phyloP scores from a whole-genome alignment of 2,329 filamentous ascomycete genomes.

The Aplosporella prunicola region DNA sequence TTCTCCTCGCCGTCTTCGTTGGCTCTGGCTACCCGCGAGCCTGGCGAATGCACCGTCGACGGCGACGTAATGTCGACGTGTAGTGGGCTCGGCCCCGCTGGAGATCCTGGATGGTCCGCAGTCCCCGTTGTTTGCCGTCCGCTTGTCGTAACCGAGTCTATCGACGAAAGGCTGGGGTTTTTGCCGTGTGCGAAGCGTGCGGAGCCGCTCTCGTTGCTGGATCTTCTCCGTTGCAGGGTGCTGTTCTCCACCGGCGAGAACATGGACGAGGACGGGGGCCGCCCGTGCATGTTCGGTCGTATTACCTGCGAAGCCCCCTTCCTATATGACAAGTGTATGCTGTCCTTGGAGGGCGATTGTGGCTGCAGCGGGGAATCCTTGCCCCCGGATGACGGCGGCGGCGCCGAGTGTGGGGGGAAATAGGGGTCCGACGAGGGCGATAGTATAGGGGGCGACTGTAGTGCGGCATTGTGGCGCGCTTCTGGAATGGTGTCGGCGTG shows the following conservation, averaged over 20 bases:
- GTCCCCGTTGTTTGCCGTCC: slow-evolving; percentile 16
- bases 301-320: slow-evolving; percentile 42
- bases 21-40: background rate
- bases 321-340: slow-evolving; percentile 39
- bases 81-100: slow-evolving; percentile 23
- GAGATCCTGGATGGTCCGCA: slow-evolving; percentile 17
- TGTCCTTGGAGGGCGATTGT: slow-evolving; percentile 38
- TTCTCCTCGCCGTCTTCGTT: background rate
- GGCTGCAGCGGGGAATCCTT: slow-evolving; percentile 24
- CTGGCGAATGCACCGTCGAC: slow-evolving; percentile 2
- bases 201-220: slow-evolving; percentile 23
- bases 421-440: slow-evolving; percentile 20
- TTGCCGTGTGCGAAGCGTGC: slow-evolving; percentile 26
- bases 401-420: slow-evolving; percentile 13
- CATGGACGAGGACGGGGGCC: slow-evolving; percentile 25
- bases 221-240: slow-evolving; percentile 17
- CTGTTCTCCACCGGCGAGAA: slow-evolving; percentile 8
- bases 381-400: too few species aligned
- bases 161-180: slow-evolving; percentile 36
- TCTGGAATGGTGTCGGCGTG: slow-evolving; percentile 52
- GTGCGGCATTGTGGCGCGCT: slow-evolving; percentile 27
- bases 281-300: slow-evolving; percentile 24
- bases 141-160: slow-evolving; percentile 32
- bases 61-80: slow-evolving; percentile 14
- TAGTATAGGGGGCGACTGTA: slow-evolving; percentile 23